Evolutionary conservation across 805 yeast genomes (phyloP).

Genomic region (Wickerhamiella occidentalis): DNA sequence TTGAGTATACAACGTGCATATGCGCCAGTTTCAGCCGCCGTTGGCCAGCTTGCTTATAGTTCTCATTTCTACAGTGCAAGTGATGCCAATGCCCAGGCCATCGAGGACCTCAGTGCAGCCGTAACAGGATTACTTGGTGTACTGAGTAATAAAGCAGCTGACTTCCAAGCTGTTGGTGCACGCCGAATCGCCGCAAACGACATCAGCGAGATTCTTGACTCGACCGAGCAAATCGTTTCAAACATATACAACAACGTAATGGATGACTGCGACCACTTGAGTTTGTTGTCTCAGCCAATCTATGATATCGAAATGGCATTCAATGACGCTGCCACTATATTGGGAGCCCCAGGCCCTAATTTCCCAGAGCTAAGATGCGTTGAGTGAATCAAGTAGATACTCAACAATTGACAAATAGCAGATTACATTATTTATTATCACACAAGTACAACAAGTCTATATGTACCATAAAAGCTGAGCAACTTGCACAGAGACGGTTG

Average conservation of each 20-base stretch:
- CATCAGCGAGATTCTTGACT: constrained; percentile 11
- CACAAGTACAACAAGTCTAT: no score
- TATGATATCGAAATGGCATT: background rate
- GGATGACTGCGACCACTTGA: constrained; percentile 3
- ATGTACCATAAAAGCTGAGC: no score
- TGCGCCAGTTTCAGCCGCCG: constrained; percentile 12
- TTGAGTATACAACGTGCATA: constrained; percentile 19
- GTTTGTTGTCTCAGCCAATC: background rate
- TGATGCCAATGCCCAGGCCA: constrained; percentile 10
- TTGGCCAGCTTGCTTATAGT: constrained; percentile 8
- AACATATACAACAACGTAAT: constrained; percentile 11
- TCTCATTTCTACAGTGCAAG: constrained; percentile 10
- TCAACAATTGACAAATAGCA: no score
- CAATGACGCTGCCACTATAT: background rate
- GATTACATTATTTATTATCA: no score
- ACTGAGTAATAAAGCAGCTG: constrained; percentile 19
- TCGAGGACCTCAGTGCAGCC: constrained; percentile 12
- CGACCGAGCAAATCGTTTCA: constrained; percentile 13
- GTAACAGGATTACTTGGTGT: constrained; percentile 16
- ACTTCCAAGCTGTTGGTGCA: constrained; percentile 19
- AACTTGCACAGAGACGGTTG: no score
- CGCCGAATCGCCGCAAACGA: constrained; percentile 15
- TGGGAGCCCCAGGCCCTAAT: constrained; percentile 2
- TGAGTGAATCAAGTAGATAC: background rate
- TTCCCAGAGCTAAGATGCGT: constrained; percentile 9